phyloP scores from a whole-genome alignment of 2,329 filamentous ascomycete genomes.

The Fusarium transvaalense region DNA sequence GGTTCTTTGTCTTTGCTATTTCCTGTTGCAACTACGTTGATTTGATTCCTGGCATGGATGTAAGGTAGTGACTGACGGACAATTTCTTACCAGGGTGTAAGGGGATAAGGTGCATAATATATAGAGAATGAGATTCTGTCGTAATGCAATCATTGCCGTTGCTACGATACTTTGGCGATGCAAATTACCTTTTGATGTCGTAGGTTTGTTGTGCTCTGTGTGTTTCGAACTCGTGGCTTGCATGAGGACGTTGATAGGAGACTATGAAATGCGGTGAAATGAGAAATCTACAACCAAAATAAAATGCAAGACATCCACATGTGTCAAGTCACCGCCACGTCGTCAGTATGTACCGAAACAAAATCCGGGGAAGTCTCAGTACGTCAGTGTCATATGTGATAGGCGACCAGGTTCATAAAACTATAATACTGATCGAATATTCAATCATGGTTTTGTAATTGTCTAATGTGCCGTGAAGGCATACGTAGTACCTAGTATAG shows the following conservation, averaged over 20 bases:
- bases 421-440: neutral
- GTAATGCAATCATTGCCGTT: conserved; percentile 35
- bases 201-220: neutral
- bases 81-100: conserved; percentile 43
- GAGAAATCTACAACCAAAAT: neutral
- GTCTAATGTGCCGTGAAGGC: neutral
- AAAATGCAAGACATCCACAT: conserved; percentile 24
- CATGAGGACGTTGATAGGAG: neutral
- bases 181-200: neutral
- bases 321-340: conserved; percentile 18
- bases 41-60: conserved; percentile 45
- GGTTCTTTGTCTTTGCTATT: conserved; percentile 39
- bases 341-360: conserved; percentile 2
- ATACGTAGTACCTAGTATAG: neutral
- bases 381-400: conserved; percentile 10
- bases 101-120: conserved; percentile 49
- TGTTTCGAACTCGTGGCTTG: neutral
- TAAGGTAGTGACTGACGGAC: conserved; percentile 46
- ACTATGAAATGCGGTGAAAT: conserved; percentile 18
- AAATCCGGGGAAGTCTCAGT: conserved; percentile 2
- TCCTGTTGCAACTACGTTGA: conserved; percentile 36
- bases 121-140: conserved; percentile 48
- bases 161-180: neutral
- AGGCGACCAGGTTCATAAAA: neutral
- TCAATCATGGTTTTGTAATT: neutral